Evolutionary conservation across 345 rosid genomes (phyloP).

Genomic region (Salix brachista): DNA sequence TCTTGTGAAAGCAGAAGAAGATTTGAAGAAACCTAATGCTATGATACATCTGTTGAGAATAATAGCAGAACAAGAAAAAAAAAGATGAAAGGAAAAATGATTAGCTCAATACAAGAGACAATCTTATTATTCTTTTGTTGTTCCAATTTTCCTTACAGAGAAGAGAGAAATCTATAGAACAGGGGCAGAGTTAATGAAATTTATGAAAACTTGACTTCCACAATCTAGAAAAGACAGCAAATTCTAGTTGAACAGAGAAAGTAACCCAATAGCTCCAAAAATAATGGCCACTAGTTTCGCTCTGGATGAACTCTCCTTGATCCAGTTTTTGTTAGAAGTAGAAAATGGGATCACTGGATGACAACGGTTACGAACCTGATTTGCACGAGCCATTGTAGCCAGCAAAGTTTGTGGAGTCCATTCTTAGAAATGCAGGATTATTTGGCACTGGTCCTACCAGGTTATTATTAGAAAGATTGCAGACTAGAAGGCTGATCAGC

Average conservation of each 20-base stretch:
- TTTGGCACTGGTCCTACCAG: neutral
- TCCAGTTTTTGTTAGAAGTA: neutral
- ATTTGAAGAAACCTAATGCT: neutral
- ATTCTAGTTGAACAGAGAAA: neutral
- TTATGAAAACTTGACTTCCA: no score
- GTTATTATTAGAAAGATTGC: neutral
- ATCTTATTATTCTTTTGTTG: no score
- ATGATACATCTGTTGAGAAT: neutral
- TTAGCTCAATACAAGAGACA: no score
- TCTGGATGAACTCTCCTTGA: neutral
- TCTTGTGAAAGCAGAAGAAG: neutral
- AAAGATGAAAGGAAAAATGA: no score
- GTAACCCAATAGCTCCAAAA: neutral
- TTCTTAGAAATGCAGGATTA: neutral
- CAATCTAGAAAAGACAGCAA: no score
- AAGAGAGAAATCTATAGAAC: no score
- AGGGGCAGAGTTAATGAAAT: no score
- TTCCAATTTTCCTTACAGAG: no score
- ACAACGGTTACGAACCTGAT: neutral
- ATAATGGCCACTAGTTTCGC: neutral
- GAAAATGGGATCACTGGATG: neutral
- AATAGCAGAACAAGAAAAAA: no score
- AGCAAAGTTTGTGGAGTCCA: neutral
- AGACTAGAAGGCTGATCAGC: neutral
- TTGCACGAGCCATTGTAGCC: neutral